Conservation (phyloP, 257 asterid genomes). For the Paulownia fortunei region DNA sequence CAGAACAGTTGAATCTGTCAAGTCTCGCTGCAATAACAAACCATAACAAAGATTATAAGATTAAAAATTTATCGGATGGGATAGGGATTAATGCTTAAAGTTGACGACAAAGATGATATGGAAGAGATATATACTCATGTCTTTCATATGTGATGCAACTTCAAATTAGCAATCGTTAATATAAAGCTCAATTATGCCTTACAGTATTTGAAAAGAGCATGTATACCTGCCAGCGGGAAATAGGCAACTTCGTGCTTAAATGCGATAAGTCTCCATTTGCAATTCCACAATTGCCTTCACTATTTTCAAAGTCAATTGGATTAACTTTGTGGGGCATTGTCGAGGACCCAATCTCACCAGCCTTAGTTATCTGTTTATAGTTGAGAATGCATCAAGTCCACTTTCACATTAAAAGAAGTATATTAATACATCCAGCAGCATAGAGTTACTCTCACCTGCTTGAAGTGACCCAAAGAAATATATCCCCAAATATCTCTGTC, state of each 20-base stretch:
- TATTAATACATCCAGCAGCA: not conserved
- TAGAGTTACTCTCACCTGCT: conserved; percentile 55
- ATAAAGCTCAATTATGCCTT: not conserved
- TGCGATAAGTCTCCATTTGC: conserved; percentile 68
- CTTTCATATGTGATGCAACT: too few relatives aligned
- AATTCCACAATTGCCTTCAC: conserved; percentile 78
- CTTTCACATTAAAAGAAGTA: not conserved
- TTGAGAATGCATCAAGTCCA: not conserved
- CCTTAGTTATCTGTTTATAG: conserved; percentile 64
- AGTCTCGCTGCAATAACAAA: conserved; percentile 61
- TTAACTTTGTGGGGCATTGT: conserved; percentile 97
- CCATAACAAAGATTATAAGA: conserved; percentile 4
- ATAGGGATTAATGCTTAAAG: conserved; percentile 8
- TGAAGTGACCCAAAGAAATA: conserved; percentile 73
- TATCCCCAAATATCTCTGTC: conserved; percentile 82
- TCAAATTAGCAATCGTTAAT: not conserved
- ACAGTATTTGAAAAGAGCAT: not conserved
- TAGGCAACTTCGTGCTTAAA: conserved; percentile 70
- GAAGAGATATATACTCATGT: not conserved
- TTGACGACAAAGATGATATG: not conserved
- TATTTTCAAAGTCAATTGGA: conserved; percentile 88
- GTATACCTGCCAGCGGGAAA: conserved; percentile 83
- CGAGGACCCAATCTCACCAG: conserved; percentile 88
- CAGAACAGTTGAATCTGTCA: conserved; percentile 81
- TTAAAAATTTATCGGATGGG: not conserved